These are phyloP conservation scores for Rhizophora apiculata DNA, from an alignment of 345 rosid genomes.

Conservation along the genomic window DNA sequence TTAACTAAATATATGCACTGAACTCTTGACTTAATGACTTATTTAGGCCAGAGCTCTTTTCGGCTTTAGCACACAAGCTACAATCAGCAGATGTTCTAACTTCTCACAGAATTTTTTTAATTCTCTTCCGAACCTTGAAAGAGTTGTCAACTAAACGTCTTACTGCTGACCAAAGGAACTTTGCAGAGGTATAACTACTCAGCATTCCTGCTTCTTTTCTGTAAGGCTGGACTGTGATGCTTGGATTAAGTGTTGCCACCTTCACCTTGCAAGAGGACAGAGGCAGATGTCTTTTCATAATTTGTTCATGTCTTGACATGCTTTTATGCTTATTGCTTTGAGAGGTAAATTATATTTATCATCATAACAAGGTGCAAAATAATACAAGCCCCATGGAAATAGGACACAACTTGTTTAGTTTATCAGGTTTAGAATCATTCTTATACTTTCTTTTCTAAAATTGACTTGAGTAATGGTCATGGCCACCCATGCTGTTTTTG, in stretches of 20 bases:
- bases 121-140: slow-evolving; percentile 82
- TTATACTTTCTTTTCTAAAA: too few species aligned
- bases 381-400: too few species aligned
- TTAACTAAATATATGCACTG: slow-evolving; percentile 17
- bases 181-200: slow-evolving; percentile 55
- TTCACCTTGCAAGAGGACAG: too few species aligned
- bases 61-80: slow-evolving; percentile 75
- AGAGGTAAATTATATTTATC: background rate
- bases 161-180: slow-evolving; percentile 76
- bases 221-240: background rate
- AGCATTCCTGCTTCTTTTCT: background rate
- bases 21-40: slow-evolving; percentile 27
- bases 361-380: background rate
- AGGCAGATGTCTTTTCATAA: background rate
- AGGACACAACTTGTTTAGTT: too few species aligned
- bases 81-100: slow-evolving; percentile 73
- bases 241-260: background rate
- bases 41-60: slow-evolving; percentile 83
- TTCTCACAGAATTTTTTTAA: slow-evolving; percentile 90
- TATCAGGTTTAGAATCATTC: too few species aligned
- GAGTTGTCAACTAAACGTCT: slow-evolving; percentile 94
- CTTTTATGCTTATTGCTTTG: background rate
- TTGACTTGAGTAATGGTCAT: too few species aligned
- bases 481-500: background rate
- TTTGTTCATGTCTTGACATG: background rate